Evolutionary conservation across 2,329 filamentous ascomycete species (phyloP), one percentile per base, ranked within the genome.

Genomic region (Paecilomyces variotii): DNA sequence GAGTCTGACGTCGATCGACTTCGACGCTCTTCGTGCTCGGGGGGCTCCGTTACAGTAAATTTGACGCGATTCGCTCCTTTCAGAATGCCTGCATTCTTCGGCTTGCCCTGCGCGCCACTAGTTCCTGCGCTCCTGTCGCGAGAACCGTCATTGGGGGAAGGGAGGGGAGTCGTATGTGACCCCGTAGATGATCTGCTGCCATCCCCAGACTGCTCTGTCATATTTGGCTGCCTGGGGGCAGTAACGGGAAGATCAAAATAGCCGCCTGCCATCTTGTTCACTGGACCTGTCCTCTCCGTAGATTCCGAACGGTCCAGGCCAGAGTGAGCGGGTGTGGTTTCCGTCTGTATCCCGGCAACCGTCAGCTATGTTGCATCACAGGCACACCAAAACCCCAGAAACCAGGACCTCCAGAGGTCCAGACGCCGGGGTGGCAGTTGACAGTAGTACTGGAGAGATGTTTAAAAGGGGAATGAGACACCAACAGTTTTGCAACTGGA

Each of bases 31-130:
- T 60, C 58, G 49, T 57, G 52, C 53, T 67, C 65, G 39, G 63
- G 60, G 45, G 63, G 60, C 56, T 67, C 64, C 52, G 63, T 65
- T 53, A 66, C 64, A 14, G 66, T 70, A 60, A 70, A 70, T 55
- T 73, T 70, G 59, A 72, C 64, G 56, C 68, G 69, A 68, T 73
- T 74, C 60, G 72, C 62, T 62, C 56, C 66, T 57, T 67, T 70
- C 51, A 68, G 66, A 69, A 72, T 73, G 60, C 71, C 68, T 65
- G 67, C 72, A 74, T 74, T 74, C 72, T 68, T 65, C 62, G 67
- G 61, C 64, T 60, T 72, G 63, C 63, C 64, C 65, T 69, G 72
- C 62, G 66, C 65, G 56, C 61, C 67, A 57, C 57, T 64, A 50
- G 65, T 58, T 55, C 67, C 67, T 54, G 57, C 54, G 49, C 61